Evolutionary conservation across 2,329 filamentous ascomycete species (phyloP).

Genomic region (Apiospora kogelbergensis): DNA sequence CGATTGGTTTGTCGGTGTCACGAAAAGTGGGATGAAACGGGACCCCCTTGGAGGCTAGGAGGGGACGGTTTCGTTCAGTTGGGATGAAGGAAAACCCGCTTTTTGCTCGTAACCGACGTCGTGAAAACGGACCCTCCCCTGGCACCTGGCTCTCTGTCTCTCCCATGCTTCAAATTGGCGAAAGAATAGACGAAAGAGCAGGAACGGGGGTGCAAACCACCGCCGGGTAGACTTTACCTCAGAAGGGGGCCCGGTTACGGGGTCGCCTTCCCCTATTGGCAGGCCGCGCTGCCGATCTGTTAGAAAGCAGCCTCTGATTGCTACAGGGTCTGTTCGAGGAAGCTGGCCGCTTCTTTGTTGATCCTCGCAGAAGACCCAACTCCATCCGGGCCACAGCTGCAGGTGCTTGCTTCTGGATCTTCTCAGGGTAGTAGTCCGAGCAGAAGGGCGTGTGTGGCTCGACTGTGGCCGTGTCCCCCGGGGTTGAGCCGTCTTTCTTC

Average conservation of each 20-base stretch:
- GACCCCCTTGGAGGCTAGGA: background rate
- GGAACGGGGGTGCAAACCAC: too few relatives aligned
- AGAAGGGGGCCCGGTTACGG: background rate
- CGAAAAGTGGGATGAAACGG: background rate
- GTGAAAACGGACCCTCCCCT: background rate
- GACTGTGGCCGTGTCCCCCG: background rate
- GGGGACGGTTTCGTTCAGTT: background rate
- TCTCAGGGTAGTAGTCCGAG: background rate
- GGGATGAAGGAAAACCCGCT: background rate
- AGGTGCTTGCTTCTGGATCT: background rate
- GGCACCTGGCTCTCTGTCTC: too few relatives aligned
- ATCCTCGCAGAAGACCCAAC: background rate
- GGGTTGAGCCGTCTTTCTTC: too few relatives aligned
- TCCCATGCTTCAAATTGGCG: background rate
- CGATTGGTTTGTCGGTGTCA: background rate
- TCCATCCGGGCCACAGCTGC: too few relatives aligned
- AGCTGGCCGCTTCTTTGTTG: background rate
- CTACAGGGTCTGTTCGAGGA: background rate
- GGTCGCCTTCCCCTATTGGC: background rate
- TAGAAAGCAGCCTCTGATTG: background rate
- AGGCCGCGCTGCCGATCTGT: background rate
- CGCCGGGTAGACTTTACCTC: background rate
- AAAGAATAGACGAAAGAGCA: background rate
- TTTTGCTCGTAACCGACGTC: background rate
- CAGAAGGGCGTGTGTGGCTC: background rate